Base-by-base conservation (phyloP, 306 rosid genomes). In the Benincasa hispida region DNA sequence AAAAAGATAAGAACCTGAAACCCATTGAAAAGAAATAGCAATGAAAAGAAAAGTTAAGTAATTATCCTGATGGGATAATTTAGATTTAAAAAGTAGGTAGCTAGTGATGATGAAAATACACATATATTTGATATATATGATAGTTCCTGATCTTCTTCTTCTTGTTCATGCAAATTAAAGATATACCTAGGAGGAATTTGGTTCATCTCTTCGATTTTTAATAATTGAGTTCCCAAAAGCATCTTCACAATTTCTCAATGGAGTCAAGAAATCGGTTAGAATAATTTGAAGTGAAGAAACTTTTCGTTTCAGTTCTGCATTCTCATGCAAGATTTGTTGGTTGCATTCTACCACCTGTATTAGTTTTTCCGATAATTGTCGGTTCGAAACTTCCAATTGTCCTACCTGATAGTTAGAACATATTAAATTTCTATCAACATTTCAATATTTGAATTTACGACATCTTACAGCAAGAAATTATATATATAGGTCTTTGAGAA, bases 221-320 rank as follows among this genome's bases (percentile, higher is more conserved):
- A 45, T 45, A 45, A 50, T 50, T 10, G 82, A n/a, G 65, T 28
- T 79, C 57, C 77, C 67, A 48, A 79, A 62, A 30, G 28, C 68
- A 41, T 86, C 78, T 42, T 60, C 76, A n/a, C 24, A 57, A 74
- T 34, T 83, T 61, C 78, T 54, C 48, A 74, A 10, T 47, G 84
- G 85, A 17, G 57, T 54, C 19, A 86, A 53, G 39, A 86, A 57
- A 35, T 80, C 84, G 0, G 86, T 35, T 7, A 84, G 79, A 47
- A 87, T 0, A 47, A 80, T 68, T 74, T 82, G 87, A 60, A 82
- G 86, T 0, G 90, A 80, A n/a, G 86, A 84, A 11, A 87, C 81
- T 59, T 83, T 86, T 39, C 81, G 84, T 51, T 82, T 87, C 37
- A 87, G 86, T 57, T 84, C 84, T 70, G 84, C 78, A 80, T 87